Percentiles rank a stretch among this genome's conserved stretches.
Evolutionary conservation across 2,329 filamentous ascomycete genomes (phyloP).

Genomic region (Botrytis galanthina): DNA sequence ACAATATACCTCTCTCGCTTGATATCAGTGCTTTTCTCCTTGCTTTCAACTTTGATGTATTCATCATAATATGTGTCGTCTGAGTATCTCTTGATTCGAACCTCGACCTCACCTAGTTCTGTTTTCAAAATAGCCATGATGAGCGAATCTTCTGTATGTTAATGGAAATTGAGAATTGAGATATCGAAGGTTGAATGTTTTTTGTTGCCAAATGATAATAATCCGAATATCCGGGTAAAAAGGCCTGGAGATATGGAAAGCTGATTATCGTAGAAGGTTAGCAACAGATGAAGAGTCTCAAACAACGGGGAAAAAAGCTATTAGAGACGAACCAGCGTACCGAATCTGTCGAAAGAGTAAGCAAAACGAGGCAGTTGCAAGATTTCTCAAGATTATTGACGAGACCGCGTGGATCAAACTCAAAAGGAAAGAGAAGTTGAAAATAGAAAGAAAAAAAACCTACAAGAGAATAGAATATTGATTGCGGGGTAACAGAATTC

Average conservation of each 20-base stretch:
- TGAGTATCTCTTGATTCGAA: constrained; percentile 10
- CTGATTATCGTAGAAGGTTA: no score
- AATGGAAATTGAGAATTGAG: not conserved
- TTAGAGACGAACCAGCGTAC: no score
- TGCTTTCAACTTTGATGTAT: constrained; percentile 12
- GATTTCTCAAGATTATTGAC: no score
- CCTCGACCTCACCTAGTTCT: not conserved
- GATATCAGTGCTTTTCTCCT: not conserved
- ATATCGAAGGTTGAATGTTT: no score
- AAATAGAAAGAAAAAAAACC: no score
- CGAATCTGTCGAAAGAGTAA: not conserved
- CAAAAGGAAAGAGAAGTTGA: not conserved
- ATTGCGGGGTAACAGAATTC: not conserved
- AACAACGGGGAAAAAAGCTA: not conserved
- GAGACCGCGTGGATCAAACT: not conserved
- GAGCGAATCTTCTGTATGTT: not conserved
- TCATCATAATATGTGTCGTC: constrained; percentile 17
- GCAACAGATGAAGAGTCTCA: not conserved
- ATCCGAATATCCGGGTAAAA: not conserved
- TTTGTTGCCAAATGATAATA: not conserved
- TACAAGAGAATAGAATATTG: no score
- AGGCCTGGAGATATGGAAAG: not conserved
- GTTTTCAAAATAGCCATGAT: not conserved
- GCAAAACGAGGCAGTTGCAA: no score
- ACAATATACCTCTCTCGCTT: constrained; percentile 10